These are phyloP conservation scores for Stenocarpella maydis DNA, from an alignment of 2,329 filamentous ascomycete genomes.

Conservation along the genomic window DNA sequence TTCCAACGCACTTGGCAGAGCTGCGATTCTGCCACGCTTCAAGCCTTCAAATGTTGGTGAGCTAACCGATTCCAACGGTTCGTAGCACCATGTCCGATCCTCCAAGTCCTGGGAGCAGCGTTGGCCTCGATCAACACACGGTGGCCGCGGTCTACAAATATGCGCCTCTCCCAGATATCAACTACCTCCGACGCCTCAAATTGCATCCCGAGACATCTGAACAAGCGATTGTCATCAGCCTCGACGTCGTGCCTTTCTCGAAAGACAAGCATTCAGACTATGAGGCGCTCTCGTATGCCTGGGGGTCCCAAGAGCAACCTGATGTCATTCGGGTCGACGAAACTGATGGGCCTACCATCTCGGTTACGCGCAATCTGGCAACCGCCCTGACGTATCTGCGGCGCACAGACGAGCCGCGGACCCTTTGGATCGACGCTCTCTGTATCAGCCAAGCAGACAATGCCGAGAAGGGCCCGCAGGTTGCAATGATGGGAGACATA, in stretches of 20 bases:
- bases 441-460: constrained; percentile 8
- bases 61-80: neutral
- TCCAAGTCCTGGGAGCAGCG: neutral
- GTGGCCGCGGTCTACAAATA: neutral
- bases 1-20: neutral
- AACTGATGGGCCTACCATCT: neutral
- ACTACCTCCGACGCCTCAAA: neutral
- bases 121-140: neutral
- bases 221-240: neutral
- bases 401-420: neutral
- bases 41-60: neutral
- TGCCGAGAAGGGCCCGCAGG: neutral
- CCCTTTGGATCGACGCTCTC: constrained; percentile 2
- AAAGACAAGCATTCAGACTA: neutral
- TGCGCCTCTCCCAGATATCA: neutral
- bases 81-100: neutral
- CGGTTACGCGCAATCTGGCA: neutral
- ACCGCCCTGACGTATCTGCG: neutral
- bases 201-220: neutral
- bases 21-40: neutral
- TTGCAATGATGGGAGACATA: constrained; percentile 9
- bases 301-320: neutral
- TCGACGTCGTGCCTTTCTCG: neutral
- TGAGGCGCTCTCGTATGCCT: neutral
- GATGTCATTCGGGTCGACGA: neutral